Base-by-base conservation (phyloP, 306 rosid genomes). In the Hippophae tibetana region DNA sequence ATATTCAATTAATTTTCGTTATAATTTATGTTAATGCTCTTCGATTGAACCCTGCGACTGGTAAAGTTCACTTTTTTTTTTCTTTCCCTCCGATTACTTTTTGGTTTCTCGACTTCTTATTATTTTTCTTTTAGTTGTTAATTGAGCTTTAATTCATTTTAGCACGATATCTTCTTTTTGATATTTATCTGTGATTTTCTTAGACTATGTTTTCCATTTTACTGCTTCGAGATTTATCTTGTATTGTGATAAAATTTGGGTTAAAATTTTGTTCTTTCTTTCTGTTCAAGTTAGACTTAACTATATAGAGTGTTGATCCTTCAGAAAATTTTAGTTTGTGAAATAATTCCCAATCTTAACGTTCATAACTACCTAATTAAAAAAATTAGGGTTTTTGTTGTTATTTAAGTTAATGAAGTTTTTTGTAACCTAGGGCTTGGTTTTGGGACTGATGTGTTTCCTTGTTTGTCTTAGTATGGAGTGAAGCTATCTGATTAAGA, bases 31-130 rank as follows among this genome's bases (percentile, higher is more conserved):
- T 61, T 49, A 56, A 58, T 61, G 10, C 47, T 56, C 58, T 42
- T 47, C 71, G 76, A 59, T 79, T 82, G 86, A 86, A 83, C 78
- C 62, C 54, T 56, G 52, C 65, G 57, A 41, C 76, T 62, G 48
- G 47, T n/a, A 23, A 57, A 69, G 38, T 31, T 31, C 23, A 18
- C 23, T 31, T 31, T 31, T 31, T 31, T 31, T 31, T 69, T 52
- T 50, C 2, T 31, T 27, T 6, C 6, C 26, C 47, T 9, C 52
- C 6, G 3, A 13, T 12, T 31, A 61, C 65, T 47, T 23, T 48
- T 38, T n/a, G 10, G n/a, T 3, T 9, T 52, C 7, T 41, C 9
- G 9, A 13, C 27, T 13, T 45, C 6, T 66, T 55, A 75, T 72
- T 66, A 72, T 80, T 63, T 38, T 44, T 47, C 52, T 53, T 57